Evolutionary conservation across 2,329 filamentous ascomycete genomes (phyloP).

Genomic region (Phoma sp.): DNA sequence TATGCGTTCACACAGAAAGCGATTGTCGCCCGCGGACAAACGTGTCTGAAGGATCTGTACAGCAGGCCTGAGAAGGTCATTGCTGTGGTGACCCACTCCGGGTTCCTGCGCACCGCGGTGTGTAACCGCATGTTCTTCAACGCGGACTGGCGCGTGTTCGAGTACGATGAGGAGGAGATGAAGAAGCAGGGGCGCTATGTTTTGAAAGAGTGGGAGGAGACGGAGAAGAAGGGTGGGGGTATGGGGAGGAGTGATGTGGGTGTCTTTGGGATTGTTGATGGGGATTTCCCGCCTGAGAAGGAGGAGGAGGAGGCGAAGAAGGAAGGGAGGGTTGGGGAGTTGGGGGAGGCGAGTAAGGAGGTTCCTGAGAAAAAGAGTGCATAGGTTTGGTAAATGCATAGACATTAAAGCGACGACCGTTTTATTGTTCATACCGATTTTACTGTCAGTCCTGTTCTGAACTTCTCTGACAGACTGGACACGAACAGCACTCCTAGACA

Average conservation of each 20-base stretch:
- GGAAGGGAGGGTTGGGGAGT: slow-evolving; percentile 15
- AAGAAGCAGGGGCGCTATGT: slow-evolving; percentile 53
- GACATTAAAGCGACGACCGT: too few species aligned
- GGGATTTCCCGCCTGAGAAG: slow-evolving; percentile 38
- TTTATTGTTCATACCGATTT: too few species aligned
- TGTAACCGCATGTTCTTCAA: slow-evolving; percentile 60
- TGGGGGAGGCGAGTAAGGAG: slow-evolving; percentile 26
- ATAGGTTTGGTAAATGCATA: background rate
- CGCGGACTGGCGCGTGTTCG: slow-evolving; percentile 69
- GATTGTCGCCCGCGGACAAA: slow-evolving; percentile 62
- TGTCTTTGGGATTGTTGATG: slow-evolving; percentile 28
- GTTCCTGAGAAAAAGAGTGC: slow-evolving; percentile 8
- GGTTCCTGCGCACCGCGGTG: slow-evolving; percentile 65
- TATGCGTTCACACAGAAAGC: slow-evolving; percentile 62
- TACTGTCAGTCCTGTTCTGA: too few species aligned
- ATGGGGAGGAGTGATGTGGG: slow-evolving; percentile 58
- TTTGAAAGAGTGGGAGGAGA: slow-evolving; percentile 58
- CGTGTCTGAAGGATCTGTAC: slow-evolving; percentile 58
- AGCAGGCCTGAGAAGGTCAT: slow-evolving; percentile 65
- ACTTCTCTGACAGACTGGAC: too few species aligned
- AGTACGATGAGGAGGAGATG: slow-evolving; percentile 58
- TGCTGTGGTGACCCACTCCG: slow-evolving; percentile 69
- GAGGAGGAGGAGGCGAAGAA: slow-evolving; percentile 15
- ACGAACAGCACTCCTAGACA: too few species aligned
- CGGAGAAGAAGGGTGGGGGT: slow-evolving; percentile 54